Conservation (phyloP, 345 rosid genomes). For the Lepidium didymum region DNA sequence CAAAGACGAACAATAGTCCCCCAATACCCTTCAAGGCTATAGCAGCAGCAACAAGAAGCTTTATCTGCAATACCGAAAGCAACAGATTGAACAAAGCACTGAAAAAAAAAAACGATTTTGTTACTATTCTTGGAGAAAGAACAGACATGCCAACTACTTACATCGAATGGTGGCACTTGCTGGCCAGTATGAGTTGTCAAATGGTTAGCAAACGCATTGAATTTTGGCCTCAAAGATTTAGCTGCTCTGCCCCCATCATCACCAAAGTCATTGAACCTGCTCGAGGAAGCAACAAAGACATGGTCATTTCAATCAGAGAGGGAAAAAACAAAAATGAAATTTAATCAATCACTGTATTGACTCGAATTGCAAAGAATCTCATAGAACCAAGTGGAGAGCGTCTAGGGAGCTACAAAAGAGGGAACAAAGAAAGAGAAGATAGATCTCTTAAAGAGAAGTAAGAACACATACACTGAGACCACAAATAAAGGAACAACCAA, state of each 20-base stretch:
- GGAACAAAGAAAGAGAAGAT: background rate
- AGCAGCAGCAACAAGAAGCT: slow-evolving; percentile 40
- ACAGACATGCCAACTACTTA: slow-evolving; percentile 5
- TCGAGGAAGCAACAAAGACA: background rate
- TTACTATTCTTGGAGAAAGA: background rate
- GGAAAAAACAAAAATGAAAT: background rate
- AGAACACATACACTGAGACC: background rate
- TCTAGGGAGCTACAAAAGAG: no score
- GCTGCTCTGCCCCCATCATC: slow-evolving; percentile 57
- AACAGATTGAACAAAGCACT: background rate
- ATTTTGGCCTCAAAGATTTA: slow-evolving; percentile 41
- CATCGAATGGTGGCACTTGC: slow-evolving; percentile 49
- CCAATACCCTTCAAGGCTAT: slow-evolving; percentile 63
- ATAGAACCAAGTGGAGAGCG: background rate
- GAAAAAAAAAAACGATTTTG: background rate
- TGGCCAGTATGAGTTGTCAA: slow-evolving; percentile 40
- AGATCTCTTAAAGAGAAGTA: no score
- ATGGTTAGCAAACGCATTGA: slow-evolving; percentile 34
- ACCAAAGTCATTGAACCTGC: slow-evolving; percentile 62
- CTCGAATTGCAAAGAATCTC: background rate
- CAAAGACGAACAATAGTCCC: slow-evolving; percentile 56
- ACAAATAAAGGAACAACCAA: background rate
- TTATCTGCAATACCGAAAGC: slow-evolving; percentile 29
- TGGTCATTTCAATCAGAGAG: no score
- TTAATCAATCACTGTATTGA: background rate